A percentile compares a stretch with the other conserved stretches of the same genome.
Conservation (phyloP, 2,329 filamentous ascomycete genomes). For the Hyphodiscus sp. region DNA sequence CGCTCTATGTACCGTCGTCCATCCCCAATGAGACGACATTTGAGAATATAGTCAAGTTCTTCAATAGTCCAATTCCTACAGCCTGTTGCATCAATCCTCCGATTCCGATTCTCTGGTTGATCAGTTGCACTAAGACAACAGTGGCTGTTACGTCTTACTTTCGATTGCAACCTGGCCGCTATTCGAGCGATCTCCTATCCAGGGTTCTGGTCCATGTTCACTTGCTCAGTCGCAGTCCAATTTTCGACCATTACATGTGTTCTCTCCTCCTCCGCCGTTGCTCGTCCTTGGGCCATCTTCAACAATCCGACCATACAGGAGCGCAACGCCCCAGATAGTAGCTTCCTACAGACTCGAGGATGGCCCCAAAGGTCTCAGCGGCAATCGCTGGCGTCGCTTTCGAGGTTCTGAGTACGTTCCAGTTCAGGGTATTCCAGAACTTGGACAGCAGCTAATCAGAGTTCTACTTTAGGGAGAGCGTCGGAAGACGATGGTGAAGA, state of each 20-base stretch:
- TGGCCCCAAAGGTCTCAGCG: constrained; percentile 22
- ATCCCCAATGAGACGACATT: too few species aligned
- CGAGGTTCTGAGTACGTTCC: constrained; percentile 30
- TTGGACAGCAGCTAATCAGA: constrained; percentile 16
- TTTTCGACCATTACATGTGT: constrained; percentile 26
- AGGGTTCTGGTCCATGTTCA: too few species aligned
- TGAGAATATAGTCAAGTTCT: too few species aligned
- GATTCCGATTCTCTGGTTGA: background rate
- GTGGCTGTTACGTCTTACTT: background rate
- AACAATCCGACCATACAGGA: background rate
- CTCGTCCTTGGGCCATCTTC: constrained; percentile 28
- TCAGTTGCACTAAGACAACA: background rate
- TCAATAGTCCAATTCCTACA: background rate
- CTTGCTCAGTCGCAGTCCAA: background rate
- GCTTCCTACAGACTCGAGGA: background rate
- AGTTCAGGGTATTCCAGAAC: background rate
- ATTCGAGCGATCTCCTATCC: background rate
- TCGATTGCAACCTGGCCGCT: background rate
- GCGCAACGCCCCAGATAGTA: background rate
- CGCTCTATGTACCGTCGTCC: too few species aligned
- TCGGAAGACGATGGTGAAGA: constrained; percentile 26
- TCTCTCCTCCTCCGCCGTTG: constrained; percentile 19
- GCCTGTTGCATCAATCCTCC: background rate
- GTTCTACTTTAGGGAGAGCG: constrained; percentile 20
- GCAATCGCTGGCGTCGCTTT: constrained; percentile 24